A percentile compares a stretch with the other conserved stretches of the same genome.
Conservation (phyloP, 768 basidiomycete species). For the Gelatoporia subvermispora region DNA sequence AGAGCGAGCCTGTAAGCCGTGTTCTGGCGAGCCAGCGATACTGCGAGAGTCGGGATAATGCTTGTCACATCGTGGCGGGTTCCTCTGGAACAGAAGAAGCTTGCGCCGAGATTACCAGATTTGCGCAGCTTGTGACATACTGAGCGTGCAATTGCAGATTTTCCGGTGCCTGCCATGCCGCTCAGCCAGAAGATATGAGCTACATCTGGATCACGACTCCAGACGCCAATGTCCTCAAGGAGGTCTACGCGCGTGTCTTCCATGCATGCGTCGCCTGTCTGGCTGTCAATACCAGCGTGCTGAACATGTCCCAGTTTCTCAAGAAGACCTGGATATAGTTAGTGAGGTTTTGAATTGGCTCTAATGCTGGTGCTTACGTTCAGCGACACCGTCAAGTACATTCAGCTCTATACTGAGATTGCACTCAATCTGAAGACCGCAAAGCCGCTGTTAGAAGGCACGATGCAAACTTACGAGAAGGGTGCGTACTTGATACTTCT, state of each 20-base stretch:
- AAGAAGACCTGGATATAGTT: too few relatives aligned
- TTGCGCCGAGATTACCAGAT: slow-evolving; percentile 24
- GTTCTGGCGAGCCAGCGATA: neutral
- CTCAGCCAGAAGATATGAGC: slow-evolving; percentile 2
- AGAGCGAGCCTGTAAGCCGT: slow-evolving; percentile 23
- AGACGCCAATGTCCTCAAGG: neutral
- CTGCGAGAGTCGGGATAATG: slow-evolving; percentile 21
- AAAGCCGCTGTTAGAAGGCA: too few relatives aligned
- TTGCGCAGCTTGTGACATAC: slow-evolving; percentile 19
- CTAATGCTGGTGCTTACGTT: too few relatives aligned
- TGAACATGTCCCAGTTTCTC: too few relatives aligned
- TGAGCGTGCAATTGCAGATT: slow-evolving; percentile 32
- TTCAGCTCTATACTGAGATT: too few relatives aligned
- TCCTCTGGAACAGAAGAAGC: slow-evolving; percentile 27
- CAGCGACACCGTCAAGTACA: too few relatives aligned
- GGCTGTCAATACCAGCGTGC: too few relatives aligned
- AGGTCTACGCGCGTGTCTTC: neutral
- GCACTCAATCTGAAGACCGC: too few relatives aligned
- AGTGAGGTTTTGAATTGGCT: too few relatives aligned
- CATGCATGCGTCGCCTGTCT: too few relatives aligned
- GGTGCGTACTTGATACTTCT: too few relatives aligned
- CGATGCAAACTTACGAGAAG: too few relatives aligned
- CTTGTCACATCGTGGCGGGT: slow-evolving; percentile 2
- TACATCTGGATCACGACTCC: neutral
- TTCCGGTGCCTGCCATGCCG: slow-evolving; percentile 33